Evolutionary conservation across 139 green algal species (phyloP), one percentile per base, ranked within the genome.

Genomic region (Coelastrella sp.): DNA sequence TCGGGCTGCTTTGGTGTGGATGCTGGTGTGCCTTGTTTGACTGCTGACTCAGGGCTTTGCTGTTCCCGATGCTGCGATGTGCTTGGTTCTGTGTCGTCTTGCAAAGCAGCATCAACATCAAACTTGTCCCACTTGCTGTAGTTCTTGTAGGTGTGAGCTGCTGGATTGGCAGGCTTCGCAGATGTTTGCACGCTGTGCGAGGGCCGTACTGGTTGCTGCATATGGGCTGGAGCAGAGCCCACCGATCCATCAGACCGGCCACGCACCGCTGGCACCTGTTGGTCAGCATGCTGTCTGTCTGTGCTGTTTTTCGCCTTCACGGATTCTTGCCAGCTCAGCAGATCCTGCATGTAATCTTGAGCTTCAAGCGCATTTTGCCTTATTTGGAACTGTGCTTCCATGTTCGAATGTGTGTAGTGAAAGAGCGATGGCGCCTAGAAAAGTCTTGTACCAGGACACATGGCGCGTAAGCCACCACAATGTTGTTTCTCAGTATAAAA

Each of bases 81-180:
- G n/a, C n/a, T n/a, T n/a, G n/a, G n/a, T n/a, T n/a, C 35, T 0
- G 37, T 35, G 2, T 34, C 19, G 38, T 48, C 67, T 75, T 35
- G 38, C 40, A 38, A 37, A 15, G 89, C 88, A 0, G 90, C 89
- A 38, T 96, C 92, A 2, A 92, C 86, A 62, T 96, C 91, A 77
- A 96, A 93, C 48, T 91, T 92, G 72, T 96, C 92, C 93, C 93
- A 96, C 53, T 94, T 94, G 67, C 63, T 69, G 71, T 90, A 90
- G 17, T 89, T 87, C 13, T 90, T 51, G 81, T 96, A 93, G 1
- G 92, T 96, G 89, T 96, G 92, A 2, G 86, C 75, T 8, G 91
- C 93, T 17, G 93, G 88, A 25, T 9, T 41, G 27, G 27, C 9
- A 51, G 66, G 5, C 27, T 11, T 60, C 41, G 60, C 68, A 81